Base-by-base conservation (phyloP, 192 early-diverging fungal genomes). In the Rhizophagus clarus region DNA sequence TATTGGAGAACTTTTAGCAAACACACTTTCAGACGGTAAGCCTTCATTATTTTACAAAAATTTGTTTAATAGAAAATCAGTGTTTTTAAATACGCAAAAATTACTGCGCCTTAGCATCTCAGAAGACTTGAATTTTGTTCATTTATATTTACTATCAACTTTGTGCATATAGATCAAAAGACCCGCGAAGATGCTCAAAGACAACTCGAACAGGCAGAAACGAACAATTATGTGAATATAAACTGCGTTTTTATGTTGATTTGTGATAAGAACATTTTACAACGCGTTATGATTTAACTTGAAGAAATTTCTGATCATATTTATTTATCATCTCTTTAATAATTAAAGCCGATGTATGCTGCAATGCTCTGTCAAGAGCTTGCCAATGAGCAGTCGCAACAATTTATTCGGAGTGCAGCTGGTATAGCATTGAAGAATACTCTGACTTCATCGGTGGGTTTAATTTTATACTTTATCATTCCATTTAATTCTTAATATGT, bases 381-480 rank as follows among this genome's bases (percentile, higher is more conserved):
- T 34, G 88, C 89, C 31, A 96, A 92, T 80, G 96, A 97, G 82
- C 85, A 86, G 78, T 88, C 85, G 70, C 83, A 86, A 49, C 79
- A 87, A 17, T 74, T 85, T 37, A 92, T 95, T 84, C 92, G 97
- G 79, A 86, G 86, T 40, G 90, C 93, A 24, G 96, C 97, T 40
- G 98, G 95, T 85, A 84, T 99, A 75, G 92, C 93, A 61, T 85
- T 99, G 79, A 99, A 99, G 90, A 99, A 99, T 85, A 86, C 94
- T 62, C 84, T 99, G 77, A 87, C 89, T 10, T 93, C 96, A 88
- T 79, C 31, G 12, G 61, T 74, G 74, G 56, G 20, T 76, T 37
- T 42, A 64, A 42, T 34, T 77, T 77, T 70, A 34, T 47, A 28
- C 32, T 60, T 42, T 64, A 67, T 29, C 17, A 61, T 56, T 24